Evolutionary conservation across 768 basidiomycete species (phyloP).

Genomic region (Asterophora parasitica): DNA sequence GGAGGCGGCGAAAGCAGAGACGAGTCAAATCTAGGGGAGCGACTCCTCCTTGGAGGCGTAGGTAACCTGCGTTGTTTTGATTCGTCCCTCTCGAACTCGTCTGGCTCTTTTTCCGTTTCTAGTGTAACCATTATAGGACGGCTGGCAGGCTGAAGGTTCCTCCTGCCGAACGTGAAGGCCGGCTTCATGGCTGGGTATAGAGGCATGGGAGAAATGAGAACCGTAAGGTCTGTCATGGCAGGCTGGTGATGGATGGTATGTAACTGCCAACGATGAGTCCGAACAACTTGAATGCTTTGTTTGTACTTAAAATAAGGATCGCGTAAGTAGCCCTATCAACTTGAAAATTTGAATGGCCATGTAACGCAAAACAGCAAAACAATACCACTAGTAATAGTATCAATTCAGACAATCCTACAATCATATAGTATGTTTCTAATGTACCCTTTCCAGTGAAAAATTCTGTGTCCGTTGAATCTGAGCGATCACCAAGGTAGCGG

Average conservation of each 20-base stretch:
- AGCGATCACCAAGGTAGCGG: conserved; percentile 34
- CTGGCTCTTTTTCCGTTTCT: conserved; percentile 27
- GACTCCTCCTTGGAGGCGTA: conserved; percentile 9
- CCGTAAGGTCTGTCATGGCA: conserved; percentile 47
- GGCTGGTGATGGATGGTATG: too few relatives aligned
- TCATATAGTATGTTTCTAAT: too few relatives aligned
- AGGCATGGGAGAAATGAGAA: conserved; percentile 44
- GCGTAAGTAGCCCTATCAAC: too few relatives aligned
- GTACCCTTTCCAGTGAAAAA: too few relatives aligned
- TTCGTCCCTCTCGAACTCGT: conserved; percentile 16
- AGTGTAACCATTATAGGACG: conserved; percentile 41
- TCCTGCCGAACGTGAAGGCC: conserved; percentile 29
- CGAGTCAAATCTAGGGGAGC: conserved; percentile 25
- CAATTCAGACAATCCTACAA: too few relatives aligned
- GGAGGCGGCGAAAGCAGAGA: conserved; percentile 43
- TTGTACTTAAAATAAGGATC: too few relatives aligned
- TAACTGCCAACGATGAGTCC: too few relatives aligned
- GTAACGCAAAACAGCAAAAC: too few relatives aligned
- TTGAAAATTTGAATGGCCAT: too few relatives aligned
- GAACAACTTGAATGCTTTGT: too few relatives aligned
- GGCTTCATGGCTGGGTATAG: conserved; percentile 31
- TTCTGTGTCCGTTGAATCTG: too few relatives aligned
- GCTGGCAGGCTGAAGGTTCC: conserved; percentile 21
- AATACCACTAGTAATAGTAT: too few relatives aligned
- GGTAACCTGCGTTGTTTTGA: background rate